Base-by-base conservation (phyloP, 148 eudicot genomes). In the Spergularia bocconei region DNA sequence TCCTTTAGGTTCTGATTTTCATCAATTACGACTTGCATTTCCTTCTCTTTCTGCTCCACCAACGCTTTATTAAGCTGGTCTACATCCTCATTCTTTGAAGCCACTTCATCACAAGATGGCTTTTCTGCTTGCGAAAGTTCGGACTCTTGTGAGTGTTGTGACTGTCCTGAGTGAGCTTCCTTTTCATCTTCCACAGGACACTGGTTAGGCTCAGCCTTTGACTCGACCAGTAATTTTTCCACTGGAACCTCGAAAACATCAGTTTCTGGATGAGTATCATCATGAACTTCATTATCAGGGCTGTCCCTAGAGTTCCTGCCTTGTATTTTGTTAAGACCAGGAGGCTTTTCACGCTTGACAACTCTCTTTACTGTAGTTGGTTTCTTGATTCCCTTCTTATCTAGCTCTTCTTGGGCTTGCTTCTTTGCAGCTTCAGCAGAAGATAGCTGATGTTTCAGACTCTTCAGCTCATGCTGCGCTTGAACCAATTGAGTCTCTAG, bases 171-270 rank as follows among this genome's bases (percentile, higher is more conserved):
- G 64, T 85, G 84, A 5, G 58, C 71, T 15, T 78, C 80, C 60
- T 67, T 68, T 14, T 72, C 80, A 67, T 71, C 78, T 19, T 79
- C 82, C 58, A 69, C 75, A 68, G 74, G 57, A 6, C 78, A 80
- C 36, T 68, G 75, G 36, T 53, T 67, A 6, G 77, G 79, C 66
- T 78, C 87, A 63, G 54, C 47, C 71, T 59, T 57, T 0, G 85
- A 79, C 66, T 82, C 88, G 48, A 73, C 63, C 11, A 73, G 71
- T 67, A 77, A 76, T 64, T 83, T 82, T 60, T 88, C 90, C 54
- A 82, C 74, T 5, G 90, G 93, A 19, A 94, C 97, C 84, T 94
- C 98, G 47, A 91, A 94, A 56, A 94, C 97, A 82, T 94, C 91
- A 12, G 93, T 93, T 79, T 87, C 98, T 8, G 16, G 75, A 63